Conservation (phyloP, 495 filamentous ascomycete genomes). For the Staphylotrichum longicolle region DNA sequence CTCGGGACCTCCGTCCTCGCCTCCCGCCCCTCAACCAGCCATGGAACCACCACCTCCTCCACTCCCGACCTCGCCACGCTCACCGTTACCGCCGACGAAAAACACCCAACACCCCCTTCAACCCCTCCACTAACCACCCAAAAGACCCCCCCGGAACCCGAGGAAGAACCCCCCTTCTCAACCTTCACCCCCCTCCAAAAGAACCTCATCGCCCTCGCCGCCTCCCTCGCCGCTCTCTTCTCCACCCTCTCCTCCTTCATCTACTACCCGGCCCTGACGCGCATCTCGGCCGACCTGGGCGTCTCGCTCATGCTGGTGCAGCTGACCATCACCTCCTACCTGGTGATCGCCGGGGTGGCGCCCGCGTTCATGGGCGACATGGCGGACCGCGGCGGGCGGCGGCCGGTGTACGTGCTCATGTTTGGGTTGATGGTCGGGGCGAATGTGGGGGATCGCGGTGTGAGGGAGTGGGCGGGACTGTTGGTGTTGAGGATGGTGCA, state of each 20-base stretch:
- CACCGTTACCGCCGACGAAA: neutral
- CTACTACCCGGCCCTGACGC: slow-evolving; percentile 59
- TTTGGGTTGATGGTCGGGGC: slow-evolving; percentile 50
- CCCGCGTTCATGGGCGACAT: slow-evolving; percentile 51
- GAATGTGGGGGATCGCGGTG: slow-evolving; percentile 53
- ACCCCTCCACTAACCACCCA: neutral
- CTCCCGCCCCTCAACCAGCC: neutral
- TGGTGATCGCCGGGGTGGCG: slow-evolving; percentile 49
- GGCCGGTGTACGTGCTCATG: slow-evolving; percentile 50
- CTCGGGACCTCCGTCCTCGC: neutral
- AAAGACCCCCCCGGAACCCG: neutral
- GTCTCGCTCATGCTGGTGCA: slow-evolving; percentile 50
- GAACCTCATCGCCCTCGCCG: slow-evolving; percentile 4
- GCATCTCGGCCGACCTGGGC: slow-evolving; percentile 44
- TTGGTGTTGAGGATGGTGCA: slow-evolving; percentile 53
- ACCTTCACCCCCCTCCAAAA: slow-evolving; percentile 8
- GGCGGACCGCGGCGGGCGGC: slow-evolving; percentile 47
- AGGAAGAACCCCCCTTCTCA: slow-evolving; percentile 3
- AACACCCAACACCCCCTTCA: neutral
- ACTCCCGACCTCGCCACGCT: neutral
- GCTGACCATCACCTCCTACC: slow-evolving; percentile 51
- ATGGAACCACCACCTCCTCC: neutral
- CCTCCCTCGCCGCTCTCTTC: slow-evolving; percentile 17
- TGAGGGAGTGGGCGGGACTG: slow-evolving; percentile 47
- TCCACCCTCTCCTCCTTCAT: slow-evolving; percentile 41